phyloP scores from a whole-genome alignment of 2,329 filamentous ascomycete genomes.

The Alternaria ventricosa region DNA sequence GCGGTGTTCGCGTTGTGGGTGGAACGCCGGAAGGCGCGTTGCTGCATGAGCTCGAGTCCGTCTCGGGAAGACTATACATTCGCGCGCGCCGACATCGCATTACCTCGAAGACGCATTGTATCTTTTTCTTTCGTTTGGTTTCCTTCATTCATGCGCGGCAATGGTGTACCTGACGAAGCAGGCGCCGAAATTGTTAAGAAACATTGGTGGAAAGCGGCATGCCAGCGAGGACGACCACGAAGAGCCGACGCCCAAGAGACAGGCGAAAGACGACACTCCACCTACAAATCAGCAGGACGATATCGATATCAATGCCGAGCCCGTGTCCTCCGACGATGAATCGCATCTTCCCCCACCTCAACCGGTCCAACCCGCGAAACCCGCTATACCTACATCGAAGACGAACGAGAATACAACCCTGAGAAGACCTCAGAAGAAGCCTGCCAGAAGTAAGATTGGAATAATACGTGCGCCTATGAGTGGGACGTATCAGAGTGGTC shows the following conservation, averaged over 20 bases:
- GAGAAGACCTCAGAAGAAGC: constrained; percentile 8
- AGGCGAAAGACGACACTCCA: background rate
- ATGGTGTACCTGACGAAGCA: constrained; percentile 22
- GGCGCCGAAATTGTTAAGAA: constrained; percentile 33
- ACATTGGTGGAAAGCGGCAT: constrained; percentile 43
- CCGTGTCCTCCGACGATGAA: constrained; percentile 33
- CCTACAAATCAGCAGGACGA: constrained; percentile 1
- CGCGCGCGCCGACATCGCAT: background rate
- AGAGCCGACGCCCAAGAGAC: constrained; percentile 21
- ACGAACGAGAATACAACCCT: constrained; percentile 3
- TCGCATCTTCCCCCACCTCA: constrained; percentile 2
- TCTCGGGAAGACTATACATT: background rate
- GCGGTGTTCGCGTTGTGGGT: constrained; percentile 6
- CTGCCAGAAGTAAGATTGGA: background rate
- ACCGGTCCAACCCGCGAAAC: constrained; percentile 6
- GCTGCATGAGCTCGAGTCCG: background rate
- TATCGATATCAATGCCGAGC: constrained; percentile 25
- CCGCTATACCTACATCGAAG: background rate
- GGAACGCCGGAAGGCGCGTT: constrained; percentile 1
- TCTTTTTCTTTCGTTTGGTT: background rate
- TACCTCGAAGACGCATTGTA: background rate
- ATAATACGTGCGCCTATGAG: constrained; percentile 11
- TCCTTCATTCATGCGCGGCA: background rate
- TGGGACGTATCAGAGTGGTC: constrained; percentile 14
- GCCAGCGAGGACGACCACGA: constrained; percentile 48